Base-by-base conservation (phyloP, 1,284 basidiomycete species). In the Trichosporon coremiiforme region DNA sequence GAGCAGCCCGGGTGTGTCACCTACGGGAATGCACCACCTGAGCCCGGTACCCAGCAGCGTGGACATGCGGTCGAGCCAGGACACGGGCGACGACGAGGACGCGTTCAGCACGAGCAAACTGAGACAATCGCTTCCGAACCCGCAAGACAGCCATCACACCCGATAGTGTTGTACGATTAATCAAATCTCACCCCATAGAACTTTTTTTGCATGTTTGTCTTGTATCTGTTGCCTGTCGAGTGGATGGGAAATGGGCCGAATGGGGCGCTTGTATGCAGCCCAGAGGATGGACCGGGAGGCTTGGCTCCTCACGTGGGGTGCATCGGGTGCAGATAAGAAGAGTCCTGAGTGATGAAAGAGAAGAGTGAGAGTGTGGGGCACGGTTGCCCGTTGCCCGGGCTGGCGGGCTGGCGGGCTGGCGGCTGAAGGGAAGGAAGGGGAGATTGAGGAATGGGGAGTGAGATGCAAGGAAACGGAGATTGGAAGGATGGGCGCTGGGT, bases 41-140 rank as follows among this genome's bases (percentile, higher is more conserved):
- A 62, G 57, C 31, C 31, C 57, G 12, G 57, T 62, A 31, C 31
- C 57, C 31, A 62, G 57, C 33, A 62, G 57, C 31, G 29, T 35
- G 57, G 57, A 62, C 17, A 62, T 31, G 95, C 70, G 98, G 85
- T 47, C 96, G 96, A 74, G 98, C 93, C 91, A 98, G 94, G 73
- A 98, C 92, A 53, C 94, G 93, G 83, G 95, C 97, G 68, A 98
- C 87, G 84, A 97, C 98, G 66, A 98, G 87, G 13, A 79, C 96
- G 17, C 13, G 2, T 62, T 33, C 15, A 33, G 31, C 17, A 33
- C 57, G 17, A 17, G 31, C 57, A 33, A 62, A 15, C 31, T 62
- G 13, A 62, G n/a, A 29, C 13, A 62, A 7, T 7, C 29, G 29
- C 57, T 62, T 29, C 29, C 29, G 15, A 31, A 17, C 15, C 31